Conservation (phyloP, 108 stramenopile genomes). For the Aurantiochytrium sp. region DNA sequence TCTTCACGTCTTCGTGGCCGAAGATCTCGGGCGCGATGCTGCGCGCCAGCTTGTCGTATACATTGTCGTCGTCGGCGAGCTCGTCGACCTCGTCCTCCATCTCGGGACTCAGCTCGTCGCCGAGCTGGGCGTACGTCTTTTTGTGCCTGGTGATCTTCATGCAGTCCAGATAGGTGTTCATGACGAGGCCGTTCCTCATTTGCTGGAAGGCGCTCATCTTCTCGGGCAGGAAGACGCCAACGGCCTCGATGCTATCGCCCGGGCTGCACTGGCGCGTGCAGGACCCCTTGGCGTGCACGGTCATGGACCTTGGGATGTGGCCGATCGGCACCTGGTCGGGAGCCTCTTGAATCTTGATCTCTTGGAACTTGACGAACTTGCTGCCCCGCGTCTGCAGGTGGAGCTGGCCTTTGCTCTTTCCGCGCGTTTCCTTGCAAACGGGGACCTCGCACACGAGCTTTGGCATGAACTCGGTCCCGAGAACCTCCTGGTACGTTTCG, state of each 20-base stretch:
- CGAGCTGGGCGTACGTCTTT: conserved; percentile 38
- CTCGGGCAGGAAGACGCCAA: conserved; percentile 84
- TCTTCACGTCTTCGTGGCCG: conserved; percentile 96
- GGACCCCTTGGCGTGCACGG: conserved; percentile 81
- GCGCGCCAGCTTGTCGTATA: conserved; percentile 58
- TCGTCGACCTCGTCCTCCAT: conserved; percentile 59
- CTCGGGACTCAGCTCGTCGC: conserved; percentile 57
- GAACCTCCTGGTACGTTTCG: conserved; percentile 87
- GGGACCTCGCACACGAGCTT: conserved; percentile 65
- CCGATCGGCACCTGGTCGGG: conserved; percentile 96
- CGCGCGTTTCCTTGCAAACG: conserved; percentile 48
- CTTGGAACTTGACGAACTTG: conserved; percentile 94
- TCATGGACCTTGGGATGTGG: conserved; percentile 85
- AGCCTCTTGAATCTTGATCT: conserved; percentile 90
- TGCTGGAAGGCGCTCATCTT: conserved; percentile 73
- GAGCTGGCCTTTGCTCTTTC: conserved; percentile 34
- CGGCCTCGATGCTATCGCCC: conserved; percentile 90
- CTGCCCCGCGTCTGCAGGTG: conserved; percentile 85
- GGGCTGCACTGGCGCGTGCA: conserved; percentile 78
- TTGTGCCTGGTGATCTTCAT: background rate
- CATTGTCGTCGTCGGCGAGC: conserved; percentile 40
- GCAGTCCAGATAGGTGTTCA: conserved; percentile 81
- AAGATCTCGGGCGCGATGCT: conserved; percentile 96
- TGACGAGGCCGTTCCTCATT: conserved; percentile 83
- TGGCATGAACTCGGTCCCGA: conserved; percentile 72